Evolutionary conservation across 2,329 filamentous ascomycete species (phyloP), one percentile per base, ranked within the genome.

Genomic region (Fusarium proliferatum): DNA sequence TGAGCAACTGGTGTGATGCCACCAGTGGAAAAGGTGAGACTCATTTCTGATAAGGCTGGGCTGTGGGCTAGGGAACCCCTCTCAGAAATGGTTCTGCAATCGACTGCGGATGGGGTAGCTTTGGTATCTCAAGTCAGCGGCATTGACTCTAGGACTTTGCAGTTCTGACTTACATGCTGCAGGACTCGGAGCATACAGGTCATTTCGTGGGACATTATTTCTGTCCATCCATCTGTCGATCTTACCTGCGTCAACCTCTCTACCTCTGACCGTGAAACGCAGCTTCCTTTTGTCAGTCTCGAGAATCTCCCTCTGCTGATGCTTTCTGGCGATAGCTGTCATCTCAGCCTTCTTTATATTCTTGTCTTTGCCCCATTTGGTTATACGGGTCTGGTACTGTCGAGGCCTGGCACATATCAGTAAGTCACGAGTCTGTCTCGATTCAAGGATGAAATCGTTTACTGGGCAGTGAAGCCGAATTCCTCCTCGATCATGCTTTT

Each of bases 201-300:
- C 17, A 13, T 17, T 26, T 13, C 33, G 51, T 2, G 51, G 13
- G 3, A 67, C 9, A 0, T 6, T 12, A 9, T 67, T 6, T 21
- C 64, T 60, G n/a, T 1, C 9, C 52, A 67, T 67, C 64, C 64
- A 67, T 6, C 62, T 1, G 17, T 67, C 34, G 11, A 67, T 67
- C 2, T 67, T 66, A 1, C 41, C 19, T 2, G 45, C 17, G 2
- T 67, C 52, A 1, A 67, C 39, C 8, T 28, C 3, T 6, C 9
- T 15, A 1, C 23, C 62, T 11, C 62, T 41, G 2, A 67, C 34
- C 0, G 39, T 67, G 33, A 67, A 67, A 1, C 0, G 10, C 3
- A 41, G 62, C 2, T 60, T 30, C 12, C 16, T 16, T 23, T 67
- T 67, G 7, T 30, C 28, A 6, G 17, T 2, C 0, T 67, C 52